Conservation (phyloP, 352 stramenopile species). For the Pythium sp. region DNA sequence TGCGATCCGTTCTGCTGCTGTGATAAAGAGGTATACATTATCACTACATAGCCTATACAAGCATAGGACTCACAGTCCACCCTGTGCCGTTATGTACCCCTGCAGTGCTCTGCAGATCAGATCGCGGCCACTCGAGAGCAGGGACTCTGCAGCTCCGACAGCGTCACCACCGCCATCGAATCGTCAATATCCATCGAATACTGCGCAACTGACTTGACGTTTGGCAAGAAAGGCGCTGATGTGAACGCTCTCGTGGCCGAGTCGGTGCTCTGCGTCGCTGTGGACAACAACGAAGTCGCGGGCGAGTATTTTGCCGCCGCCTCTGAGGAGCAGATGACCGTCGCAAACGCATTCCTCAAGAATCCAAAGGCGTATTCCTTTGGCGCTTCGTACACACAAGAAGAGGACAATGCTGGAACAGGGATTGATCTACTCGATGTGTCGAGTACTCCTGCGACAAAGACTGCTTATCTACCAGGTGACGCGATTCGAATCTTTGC, state of each 20-base stretch:
- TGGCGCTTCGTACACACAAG: constrained; percentile 1
- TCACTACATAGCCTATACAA: neutral
- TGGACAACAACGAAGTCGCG: constrained; percentile 49
- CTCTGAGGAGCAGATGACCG: constrained; percentile 29
- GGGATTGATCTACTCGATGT: neutral
- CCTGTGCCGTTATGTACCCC: neutral
- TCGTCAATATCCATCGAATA: constrained; percentile 29
- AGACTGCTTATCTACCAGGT: constrained; percentile 21
- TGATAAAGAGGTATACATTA: constrained; percentile 29
- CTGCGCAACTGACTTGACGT: constrained; percentile 35
- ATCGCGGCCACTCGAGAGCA: constrained; percentile 12
- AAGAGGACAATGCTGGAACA: neutral
- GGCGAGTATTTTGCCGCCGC: constrained; percentile 31
- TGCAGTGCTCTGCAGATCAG: constrained; percentile 32
- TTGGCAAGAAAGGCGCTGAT: constrained; percentile 19
- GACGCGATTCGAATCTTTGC: constrained; percentile 36
- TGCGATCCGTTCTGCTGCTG: constrained; percentile 56
- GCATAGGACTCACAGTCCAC: neutral
- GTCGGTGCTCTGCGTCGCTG: constrained; percentile 43
- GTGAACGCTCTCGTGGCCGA: constrained; percentile 37
- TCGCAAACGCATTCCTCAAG: constrained; percentile 33
- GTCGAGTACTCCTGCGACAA: neutral
- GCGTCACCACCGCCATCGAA: neutral
- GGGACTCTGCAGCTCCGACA: constrained; percentile 25
- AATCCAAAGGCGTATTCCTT: constrained; percentile 40